These are phyloP conservation scores for Russula abietina DNA, from an alignment of 768 basidiomycete species.

Conservation along the genomic window DNA sequence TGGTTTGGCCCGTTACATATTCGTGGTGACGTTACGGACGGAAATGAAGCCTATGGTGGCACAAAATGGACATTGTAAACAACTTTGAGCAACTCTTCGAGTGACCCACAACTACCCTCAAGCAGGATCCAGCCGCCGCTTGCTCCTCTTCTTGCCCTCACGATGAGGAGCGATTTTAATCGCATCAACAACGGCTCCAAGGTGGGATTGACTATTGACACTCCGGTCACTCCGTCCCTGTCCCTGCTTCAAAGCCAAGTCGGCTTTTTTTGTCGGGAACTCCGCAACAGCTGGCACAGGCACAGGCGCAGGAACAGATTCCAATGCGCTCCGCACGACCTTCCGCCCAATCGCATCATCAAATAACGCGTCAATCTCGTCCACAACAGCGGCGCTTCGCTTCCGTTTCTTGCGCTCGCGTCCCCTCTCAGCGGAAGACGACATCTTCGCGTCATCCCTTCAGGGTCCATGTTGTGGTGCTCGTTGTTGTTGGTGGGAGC, in stretches of 20 bases:
- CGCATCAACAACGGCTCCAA: slow-evolving; percentile 51
- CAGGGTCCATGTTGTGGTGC: too few species aligned
- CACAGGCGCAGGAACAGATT: slow-evolving; percentile 5
- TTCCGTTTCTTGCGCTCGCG: slow-evolving; percentile 39
- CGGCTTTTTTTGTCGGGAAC: background rate
- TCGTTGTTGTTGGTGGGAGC: background rate
- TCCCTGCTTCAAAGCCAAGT: background rate
- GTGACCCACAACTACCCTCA: background rate
- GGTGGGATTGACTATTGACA: slow-evolving; percentile 27
- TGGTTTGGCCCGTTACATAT: too few species aligned
- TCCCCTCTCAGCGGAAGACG: slow-evolving; percentile 5
- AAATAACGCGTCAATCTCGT: slow-evolving; percentile 78
- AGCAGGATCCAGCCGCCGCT: slow-evolving; percentile 18
- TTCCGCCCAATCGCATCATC: slow-evolving; percentile 51
- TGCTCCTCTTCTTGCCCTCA: slow-evolving; percentile 39
- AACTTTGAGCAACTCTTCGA: too few species aligned
- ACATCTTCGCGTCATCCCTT: background rate
- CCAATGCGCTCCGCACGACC: slow-evolving; percentile 49
- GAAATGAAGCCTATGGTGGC: too few species aligned
- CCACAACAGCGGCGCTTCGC: slow-evolving; percentile 39
- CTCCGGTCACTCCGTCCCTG: background rate
- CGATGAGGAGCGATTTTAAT: slow-evolving; percentile 52
- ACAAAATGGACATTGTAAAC: too few species aligned
- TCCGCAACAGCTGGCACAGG: background rate
- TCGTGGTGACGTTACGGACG: too few species aligned